Evolutionary conservation across 345 rosid genomes (phyloP).

Genomic region (Orychophragmus violaceus): DNA sequence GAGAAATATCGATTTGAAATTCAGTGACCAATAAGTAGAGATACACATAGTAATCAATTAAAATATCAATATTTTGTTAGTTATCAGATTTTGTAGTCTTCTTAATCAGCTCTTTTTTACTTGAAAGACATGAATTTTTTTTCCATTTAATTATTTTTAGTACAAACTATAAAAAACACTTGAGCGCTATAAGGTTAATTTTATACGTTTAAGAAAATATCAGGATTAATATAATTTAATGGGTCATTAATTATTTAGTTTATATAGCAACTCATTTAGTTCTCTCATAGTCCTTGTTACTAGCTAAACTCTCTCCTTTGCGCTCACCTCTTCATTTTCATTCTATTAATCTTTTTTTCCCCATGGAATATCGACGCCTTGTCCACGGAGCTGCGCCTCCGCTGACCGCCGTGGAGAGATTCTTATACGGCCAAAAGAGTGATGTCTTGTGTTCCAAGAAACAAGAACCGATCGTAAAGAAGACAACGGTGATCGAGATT

Average conservation of each 20-base stretch:
- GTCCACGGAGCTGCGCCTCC: slow-evolving; percentile 43
- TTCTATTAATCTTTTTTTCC: slow-evolving; percentile 6
- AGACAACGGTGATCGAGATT: slow-evolving; percentile 7
- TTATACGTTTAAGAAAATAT: neutral
- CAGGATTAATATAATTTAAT: neutral
- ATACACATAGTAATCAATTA: slow-evolving; percentile 1
- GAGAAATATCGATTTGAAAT: slow-evolving; percentile 6
- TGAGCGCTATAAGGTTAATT: no score
- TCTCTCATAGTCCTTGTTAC: slow-evolving; percentile 14
- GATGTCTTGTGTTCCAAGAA: slow-evolving; percentile 22
- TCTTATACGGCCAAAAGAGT: slow-evolving; percentile 47
- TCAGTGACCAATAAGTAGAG: slow-evolving; percentile 11
- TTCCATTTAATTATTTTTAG: neutral
- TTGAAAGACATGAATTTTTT: neutral
- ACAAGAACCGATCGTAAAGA: slow-evolving; percentile 23
- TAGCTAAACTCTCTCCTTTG: slow-evolving; percentile 23
- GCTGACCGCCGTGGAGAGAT: slow-evolving; percentile 74
- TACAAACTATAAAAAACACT: no score
- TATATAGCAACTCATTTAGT: slow-evolving; percentile 25
- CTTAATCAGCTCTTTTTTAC: neutral
- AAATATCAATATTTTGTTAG: slow-evolving; percentile 1
- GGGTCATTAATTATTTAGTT: slow-evolving; percentile 24
- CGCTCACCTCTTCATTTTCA: slow-evolving; percentile 17
- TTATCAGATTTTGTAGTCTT: slow-evolving; percentile 10
- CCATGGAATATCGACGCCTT: slow-evolving; percentile 29